Percentiles rank a stretch among this genome's conserved stretches.
phyloP scores from a whole-genome alignment of 78 protist species.

The Polysphondylium violaceum region DNA sequence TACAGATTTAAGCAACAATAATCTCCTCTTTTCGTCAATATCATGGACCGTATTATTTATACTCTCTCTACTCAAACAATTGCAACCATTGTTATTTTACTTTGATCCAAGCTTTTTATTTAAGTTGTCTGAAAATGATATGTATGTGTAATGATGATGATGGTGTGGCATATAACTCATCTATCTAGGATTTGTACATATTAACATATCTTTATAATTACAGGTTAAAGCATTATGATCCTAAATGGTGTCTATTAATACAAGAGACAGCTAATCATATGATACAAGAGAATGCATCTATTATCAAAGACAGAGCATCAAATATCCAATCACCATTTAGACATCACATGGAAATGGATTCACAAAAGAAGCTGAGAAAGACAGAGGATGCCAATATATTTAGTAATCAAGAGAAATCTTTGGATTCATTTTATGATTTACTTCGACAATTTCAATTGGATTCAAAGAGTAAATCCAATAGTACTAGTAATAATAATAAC shows the following conservation, averaged over 20 bases:
- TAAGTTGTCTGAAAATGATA: conserved; percentile 39
- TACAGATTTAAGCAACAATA: background rate
- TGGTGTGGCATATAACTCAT: background rate
- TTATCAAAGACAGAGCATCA: background rate
- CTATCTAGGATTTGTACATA: background rate
- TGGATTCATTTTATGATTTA: conserved; percentile 43
- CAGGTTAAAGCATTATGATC: conserved; percentile 27
- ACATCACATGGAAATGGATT: conserved; percentile 30
- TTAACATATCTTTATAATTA: background rate
- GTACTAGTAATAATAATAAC: background rate
- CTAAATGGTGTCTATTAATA: background rate
- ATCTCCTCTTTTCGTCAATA: background rate
- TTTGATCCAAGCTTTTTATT: conserved; percentile 25
- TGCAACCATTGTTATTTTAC: conserved; percentile 17
- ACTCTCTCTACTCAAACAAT: background rate
- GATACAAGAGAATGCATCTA: conserved; percentile 9
- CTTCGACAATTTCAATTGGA: conserved; percentile 17
- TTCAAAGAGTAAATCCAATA: background rate
- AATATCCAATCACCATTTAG: conserved; percentile 38
- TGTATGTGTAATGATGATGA: conserved; percentile 9
- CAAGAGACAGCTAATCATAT: background rate
- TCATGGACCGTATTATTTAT: conserved; percentile 18
- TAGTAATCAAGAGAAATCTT: conserved; percentile 43
- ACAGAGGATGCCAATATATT: conserved; percentile 11
- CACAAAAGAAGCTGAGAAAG: conserved; percentile 44